Percentiles rank a stretch among this genome's conserved stretches.
phyloP scores from a whole-genome alignment of 495 filamentous ascomycete species.

The Neurospora sp. region DNA sequence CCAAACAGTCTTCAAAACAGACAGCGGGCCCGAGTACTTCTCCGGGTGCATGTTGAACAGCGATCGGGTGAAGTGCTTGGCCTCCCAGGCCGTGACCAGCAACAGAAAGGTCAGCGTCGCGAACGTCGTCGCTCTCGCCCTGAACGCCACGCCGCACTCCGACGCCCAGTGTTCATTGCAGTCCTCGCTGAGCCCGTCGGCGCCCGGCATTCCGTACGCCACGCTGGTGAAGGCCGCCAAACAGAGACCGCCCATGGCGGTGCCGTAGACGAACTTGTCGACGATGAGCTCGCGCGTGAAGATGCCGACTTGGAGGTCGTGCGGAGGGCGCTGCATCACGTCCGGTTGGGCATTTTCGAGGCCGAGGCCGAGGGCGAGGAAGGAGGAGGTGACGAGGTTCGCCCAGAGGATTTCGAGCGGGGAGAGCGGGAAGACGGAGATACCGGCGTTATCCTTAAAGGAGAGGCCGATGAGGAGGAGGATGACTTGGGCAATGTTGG shows the following conservation, averaged over 20 bases:
- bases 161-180: conserved; percentile 50
- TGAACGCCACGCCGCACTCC: conserved; percentile 53
- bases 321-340: conserved; percentile 64
- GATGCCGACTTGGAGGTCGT: conserved; percentile 53
- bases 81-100: conserved; percentile 64
- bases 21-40: conserved; percentile 38
- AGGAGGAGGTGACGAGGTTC: conserved; percentile 65
- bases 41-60: conserved; percentile 63
- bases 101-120: conserved; percentile 63
- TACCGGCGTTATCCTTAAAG: conserved; percentile 53
- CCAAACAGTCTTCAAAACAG: conserved; percentile 55
- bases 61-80: conserved; percentile 57
- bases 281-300: conserved; percentile 58
- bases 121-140: conserved; percentile 68
- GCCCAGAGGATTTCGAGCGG: conserved; percentile 71
- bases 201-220: conserved; percentile 49
- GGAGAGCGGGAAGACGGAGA: conserved; percentile 67
- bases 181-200: conserved; percentile 53
- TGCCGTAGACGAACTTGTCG: conserved; percentile 66
- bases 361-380: conserved; percentile 66
- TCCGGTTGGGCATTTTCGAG: conserved; percentile 58
- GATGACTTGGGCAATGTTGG: conserved; percentile 66
- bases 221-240: conserved; percentile 58
- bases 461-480: conserved; percentile 59
- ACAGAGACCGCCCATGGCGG: conserved; percentile 56